Evolutionary conservation across 1,139 yeast species (phyloP), one percentile per base, ranked within the genome.

Genomic region (Sugiyamaella grinbergsii): DNA sequence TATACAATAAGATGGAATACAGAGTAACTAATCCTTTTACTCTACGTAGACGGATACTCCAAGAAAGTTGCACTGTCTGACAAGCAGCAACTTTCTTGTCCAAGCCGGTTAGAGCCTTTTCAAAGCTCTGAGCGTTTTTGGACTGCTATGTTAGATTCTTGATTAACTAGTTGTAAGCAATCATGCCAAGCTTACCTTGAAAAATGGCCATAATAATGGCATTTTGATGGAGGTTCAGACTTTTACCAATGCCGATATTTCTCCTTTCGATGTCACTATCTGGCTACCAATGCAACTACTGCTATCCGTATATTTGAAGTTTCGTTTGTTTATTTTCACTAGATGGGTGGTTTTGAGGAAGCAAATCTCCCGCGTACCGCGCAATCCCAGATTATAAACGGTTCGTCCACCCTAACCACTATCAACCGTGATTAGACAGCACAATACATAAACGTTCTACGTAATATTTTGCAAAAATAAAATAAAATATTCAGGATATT

Each of bases 21-120:
- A 67, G 57, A 5, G 68, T 59, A 22, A 66, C 56, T 32, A 62
- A 45, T n/a, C 66, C 65, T 33, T 61, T 61, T 41, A 62, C 55
- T 16, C 68, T 58, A 24, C 69, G 60, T 5, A 58, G 58, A 11
- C 63, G 45, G 33, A 60, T 52, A 33, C 52, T 57, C 39, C 60
- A 59, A 7, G 51, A 41, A 8, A 59, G 49, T 23, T 58, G 60
- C 23, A 49, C 51, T 37, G 60, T 58, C 46, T 64, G 65, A n/a
- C 56, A 44, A 19, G 47, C 42, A 22, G 61, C 49, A 31, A 67
- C 63, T 47, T 62, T 57, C 24, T 54, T 49, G 15, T 68, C 62
- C 15, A 68, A 52, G 20, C 55, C 52, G 18, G 65, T 60, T 42
- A 68, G 57, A 46, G 63, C 69, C 49, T 61, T 60, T 49, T 68